Conservation (phyloP, 371 early-diverging fungal genomes). For the Saksenaea vasiformis region DNA sequence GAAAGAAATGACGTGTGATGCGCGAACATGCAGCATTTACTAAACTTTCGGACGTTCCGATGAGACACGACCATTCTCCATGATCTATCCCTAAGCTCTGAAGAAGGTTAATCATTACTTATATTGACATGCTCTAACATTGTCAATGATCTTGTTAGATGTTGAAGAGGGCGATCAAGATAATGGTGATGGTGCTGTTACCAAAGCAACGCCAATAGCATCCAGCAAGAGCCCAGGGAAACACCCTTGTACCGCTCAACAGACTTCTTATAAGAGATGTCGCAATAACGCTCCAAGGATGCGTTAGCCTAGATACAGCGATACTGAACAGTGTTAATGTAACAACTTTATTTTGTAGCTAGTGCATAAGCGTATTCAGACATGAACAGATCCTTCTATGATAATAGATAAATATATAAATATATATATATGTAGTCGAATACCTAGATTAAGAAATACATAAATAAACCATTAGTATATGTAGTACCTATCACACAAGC, state of each 20-base stretch:
- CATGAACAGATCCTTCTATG: neutral
- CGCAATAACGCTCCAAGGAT: neutral
- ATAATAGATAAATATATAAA: no score
- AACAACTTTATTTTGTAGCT: neutral
- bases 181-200: neutral
- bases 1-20: no score
- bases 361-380: neutral
- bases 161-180: neutral
- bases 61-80: no score
- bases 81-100: neutral
- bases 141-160: neutral
- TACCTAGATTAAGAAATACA: neutral
- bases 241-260: neutral
- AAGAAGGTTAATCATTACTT: neutral
- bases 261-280: neutral
- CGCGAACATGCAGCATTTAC: no score
- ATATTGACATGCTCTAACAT: neutral
- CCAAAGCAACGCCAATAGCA: neutral
- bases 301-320: neutral
- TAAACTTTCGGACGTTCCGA: no score
- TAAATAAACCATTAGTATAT: neutral
- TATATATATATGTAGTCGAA: neutral
- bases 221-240: neutral
- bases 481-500: no score
- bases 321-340: neutral